Conservation (phyloP, 2,329 filamentous ascomycete genomes). For the Setomelanomma holmii region DNA sequence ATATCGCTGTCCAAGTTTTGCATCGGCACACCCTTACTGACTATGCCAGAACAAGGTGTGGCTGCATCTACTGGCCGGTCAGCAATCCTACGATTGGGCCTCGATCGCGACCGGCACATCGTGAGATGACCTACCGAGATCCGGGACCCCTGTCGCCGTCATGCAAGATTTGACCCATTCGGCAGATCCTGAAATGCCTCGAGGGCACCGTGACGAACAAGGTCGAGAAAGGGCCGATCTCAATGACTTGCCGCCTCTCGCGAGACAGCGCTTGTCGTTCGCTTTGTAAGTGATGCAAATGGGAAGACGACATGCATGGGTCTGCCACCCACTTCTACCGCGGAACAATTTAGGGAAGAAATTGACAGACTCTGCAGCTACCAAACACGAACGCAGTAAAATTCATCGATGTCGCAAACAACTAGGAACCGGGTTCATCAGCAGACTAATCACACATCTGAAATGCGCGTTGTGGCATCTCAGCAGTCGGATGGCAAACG, state of each 20-base stretch:
- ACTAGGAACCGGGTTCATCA: not conserved
- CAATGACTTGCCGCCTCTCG: not conserved
- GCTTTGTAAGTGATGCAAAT: not conserved
- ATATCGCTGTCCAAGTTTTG: not conserved
- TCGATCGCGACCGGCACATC: constrained; percentile 4
- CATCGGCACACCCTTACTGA: not conserved
- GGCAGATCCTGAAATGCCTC: constrained; percentile 1
- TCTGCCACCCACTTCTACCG: not conserved
- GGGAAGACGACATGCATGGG: not conserved
- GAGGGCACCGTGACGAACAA: not conserved
- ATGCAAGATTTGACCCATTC: constrained; percentile 5
- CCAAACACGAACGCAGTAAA: no score
- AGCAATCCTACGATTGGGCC: not conserved
- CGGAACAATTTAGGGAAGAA: not conserved
- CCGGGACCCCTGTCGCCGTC: constrained; percentile 5
- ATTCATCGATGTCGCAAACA: not conserved
- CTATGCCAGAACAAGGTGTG: not conserved
- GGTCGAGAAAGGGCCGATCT: constrained; percentile 2
- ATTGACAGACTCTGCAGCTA: not conserved
- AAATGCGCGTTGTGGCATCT: not conserved
- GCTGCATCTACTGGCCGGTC: not conserved
- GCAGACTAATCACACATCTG: not conserved
- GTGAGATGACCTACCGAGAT: constrained; percentile 8
- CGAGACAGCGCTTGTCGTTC: not conserved
- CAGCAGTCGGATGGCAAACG: not conserved